Base-by-base conservation (phyloP, 495 filamentous ascomycete species). In the Durotheca rogersii region DNA sequence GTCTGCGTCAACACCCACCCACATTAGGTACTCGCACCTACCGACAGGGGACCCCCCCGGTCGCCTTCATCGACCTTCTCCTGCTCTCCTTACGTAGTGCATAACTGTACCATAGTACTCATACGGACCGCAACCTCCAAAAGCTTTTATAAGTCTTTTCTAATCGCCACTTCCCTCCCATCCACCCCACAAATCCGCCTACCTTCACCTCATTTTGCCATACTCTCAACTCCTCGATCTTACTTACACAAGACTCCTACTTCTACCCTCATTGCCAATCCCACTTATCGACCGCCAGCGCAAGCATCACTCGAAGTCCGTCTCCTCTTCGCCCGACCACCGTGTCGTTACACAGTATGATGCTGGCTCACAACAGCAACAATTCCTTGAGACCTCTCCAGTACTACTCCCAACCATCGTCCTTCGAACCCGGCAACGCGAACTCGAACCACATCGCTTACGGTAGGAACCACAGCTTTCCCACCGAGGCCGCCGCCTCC, bases 281-380 rank as follows among this genome's bases (percentile, higher is more conserved):
- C 20, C 10, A 38, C 27, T 7, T 19, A 18, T 27, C 4, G 23
- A 40, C 25, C 37, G 30, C 21, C 53, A 59, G 19, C 18, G 17
- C 38, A 48, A 31, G 44, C 30, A 40, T 21, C 33, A 16, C n/a
- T 45, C 38, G 40, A 49, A 33, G n/a, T 25, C 39, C 39, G 33
- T 9, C 32, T 34, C n/a, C 32, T 34, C 4, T 16, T 38, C 40
- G 25, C 37, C 41, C 7, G 15, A 9, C 9, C 4, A 53, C 50
- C 49, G 56, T 45, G 53, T 59, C 50, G 39, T 30, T 40, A 38
- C 35, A 50, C 56, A 59, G 50, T 59, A 59, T 53, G 56, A 53
- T 59, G 49, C 56, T 59, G 33, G 50, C 53, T 36, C 48, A 53
- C 29, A 59, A 53, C 45, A 59, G 4, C 40, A 53, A 49, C 40